Evolutionary conservation across 140 eudicot species (phyloP).

Genomic region (Oenanthe javanica): DNA sequence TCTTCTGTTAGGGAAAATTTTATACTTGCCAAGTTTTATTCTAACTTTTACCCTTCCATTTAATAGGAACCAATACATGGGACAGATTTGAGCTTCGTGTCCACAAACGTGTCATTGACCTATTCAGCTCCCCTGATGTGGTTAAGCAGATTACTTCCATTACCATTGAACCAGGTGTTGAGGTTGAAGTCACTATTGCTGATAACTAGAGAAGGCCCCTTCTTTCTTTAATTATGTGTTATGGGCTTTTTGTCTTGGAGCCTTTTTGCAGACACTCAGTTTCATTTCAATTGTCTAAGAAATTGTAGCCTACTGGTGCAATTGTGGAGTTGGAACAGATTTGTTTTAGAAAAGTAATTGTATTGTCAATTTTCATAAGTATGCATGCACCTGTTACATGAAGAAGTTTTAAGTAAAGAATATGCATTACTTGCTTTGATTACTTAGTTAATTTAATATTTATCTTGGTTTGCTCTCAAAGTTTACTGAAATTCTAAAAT

Average conservation of each 20-base stretch:
- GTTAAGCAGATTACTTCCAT: conserved; percentile 62
- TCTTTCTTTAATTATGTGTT: not conserved
- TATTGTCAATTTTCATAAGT: not conserved
- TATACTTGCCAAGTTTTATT: not conserved
- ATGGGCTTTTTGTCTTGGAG: not conserved
- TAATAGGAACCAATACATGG: conserved; percentile 48
- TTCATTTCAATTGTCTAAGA: not conserved
- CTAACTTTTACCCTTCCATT: not conserved
- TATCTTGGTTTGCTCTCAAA: too few species aligned
- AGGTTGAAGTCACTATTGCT: conserved; percentile 10
- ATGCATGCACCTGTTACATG: not conserved
- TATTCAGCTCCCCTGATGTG: conserved; percentile 56
- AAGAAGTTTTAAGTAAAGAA: not conserved
- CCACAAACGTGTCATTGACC: conserved; percentile 62
- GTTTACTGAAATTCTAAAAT: too few species aligned
- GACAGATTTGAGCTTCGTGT: conserved; percentile 62
- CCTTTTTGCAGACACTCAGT: not conserved
- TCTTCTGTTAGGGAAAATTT: not conserved
- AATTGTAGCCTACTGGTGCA: not conserved
- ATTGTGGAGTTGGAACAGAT: conserved; percentile 1
- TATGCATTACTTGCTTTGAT: not conserved
- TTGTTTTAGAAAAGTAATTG: not conserved
- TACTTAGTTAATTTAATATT: too few species aligned
- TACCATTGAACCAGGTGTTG: conserved; percentile 19
- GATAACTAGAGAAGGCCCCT: not conserved